phyloP scores from a whole-genome alignment of 1,284 basidiomycete species.

The Ceratobasidium sp. region DNA sequence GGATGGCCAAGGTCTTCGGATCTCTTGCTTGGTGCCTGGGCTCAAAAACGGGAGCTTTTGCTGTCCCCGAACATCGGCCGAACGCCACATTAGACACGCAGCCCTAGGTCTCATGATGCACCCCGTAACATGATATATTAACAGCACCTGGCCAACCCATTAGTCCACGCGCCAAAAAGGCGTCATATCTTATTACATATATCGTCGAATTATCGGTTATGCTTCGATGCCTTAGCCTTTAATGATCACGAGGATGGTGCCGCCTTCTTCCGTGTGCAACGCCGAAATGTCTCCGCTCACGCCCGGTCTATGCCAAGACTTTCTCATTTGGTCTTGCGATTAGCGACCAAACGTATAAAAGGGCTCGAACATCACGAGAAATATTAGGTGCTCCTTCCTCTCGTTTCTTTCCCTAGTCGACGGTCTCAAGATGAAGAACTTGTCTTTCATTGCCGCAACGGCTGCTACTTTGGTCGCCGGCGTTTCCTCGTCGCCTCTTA shows the following conservation, averaged over 20 bases:
- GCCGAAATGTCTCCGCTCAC: slow-evolving; percentile 9
- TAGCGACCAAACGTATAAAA: not conserved
- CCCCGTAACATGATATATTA: not conserved
- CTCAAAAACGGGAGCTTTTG: not conserved
- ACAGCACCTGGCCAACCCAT: not conserved
- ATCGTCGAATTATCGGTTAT: slow-evolving; percentile 27
- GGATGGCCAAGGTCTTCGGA: not conserved
- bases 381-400: not conserved
- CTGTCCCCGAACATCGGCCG: slow-evolving; percentile 17
- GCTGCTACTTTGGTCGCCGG: slow-evolving; percentile 33
- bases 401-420: not conserved
- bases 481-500: slow-evolving; percentile 28
- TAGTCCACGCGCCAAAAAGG: not conserved
- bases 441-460: slow-evolving; percentile 29
- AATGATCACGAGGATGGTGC: slow-evolving; percentile 13
- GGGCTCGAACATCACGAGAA: not conserved
- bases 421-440: slow-evolving; percentile 17
- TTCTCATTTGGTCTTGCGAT: not conserved
- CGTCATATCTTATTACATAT: slow-evolving; percentile 5
- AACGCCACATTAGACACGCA: not conserved
- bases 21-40: not conserved
- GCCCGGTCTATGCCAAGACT: not conserved
- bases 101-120: not conserved
- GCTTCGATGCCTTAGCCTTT: slow-evolving; percentile 20
- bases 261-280: slow-evolving; percentile 12